Evolutionary conservation across 1,139 yeast genomes (phyloP), one percentile per base, ranked within the genome.

Genomic region (Diutina scorzettiae): DNA sequence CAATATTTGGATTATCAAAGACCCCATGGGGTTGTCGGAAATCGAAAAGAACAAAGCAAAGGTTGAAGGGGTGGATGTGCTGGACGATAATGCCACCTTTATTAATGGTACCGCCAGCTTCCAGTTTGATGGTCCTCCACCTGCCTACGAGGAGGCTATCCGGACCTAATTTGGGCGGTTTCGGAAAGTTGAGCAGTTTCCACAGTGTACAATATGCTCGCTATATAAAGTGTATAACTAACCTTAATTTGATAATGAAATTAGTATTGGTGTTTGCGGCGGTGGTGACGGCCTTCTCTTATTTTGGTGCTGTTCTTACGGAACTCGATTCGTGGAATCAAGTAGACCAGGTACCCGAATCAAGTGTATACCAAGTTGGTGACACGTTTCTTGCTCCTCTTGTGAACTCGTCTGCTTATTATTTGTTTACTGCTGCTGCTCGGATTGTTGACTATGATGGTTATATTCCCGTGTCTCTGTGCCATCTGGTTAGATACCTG

Each of bases 1-100:
- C 14, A 73, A 73, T 39, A 66, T 81, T 42, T 82, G 93, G 93
- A 64, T 80, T 48, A 77, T 82, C 36, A 67, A 61, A 47, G 93
- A 82, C 58, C 71, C 75, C 23, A 63, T 81, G 73, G 91, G 91
- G 18, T 68, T 82, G 39, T 74, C 85, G 3, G 71, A 68, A 44
- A 69, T 71, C 45, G 79, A 77, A 55, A 77, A 78, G 53, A 66
- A 65, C 40, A 71, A 74, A 51, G 74, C 85, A n/a, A 55, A 64
- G 28, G 77, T 71, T 39, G 62, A 70, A 37, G 72, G 70, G 21
- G 76, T 80, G 33, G 72, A 73, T 45, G 79, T 78, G 17, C 62
- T 70, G 43, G 81, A 81, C 54, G 77, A 65, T 27, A 68, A 73
- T 49, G 77, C 87, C 6, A 56, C 53, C 12, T 77, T 66, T 50